Evolutionary conservation across 768 basidiomycete species (phyloP), one percentile per base, ranked within the genome.

Genomic region (Tricholoma bakamatsutake): DNA sequence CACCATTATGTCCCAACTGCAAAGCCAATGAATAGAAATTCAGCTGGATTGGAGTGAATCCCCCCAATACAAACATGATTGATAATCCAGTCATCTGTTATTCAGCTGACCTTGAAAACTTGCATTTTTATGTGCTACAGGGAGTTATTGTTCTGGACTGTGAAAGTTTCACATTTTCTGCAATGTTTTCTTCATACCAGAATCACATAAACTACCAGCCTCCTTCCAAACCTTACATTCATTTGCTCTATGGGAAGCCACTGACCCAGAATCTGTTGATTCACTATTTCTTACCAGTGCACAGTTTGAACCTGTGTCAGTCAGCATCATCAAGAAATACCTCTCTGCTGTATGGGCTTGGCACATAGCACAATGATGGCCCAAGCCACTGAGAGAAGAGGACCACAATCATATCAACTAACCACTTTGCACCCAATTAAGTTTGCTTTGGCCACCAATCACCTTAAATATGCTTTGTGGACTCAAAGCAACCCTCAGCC

Each of bases 11-110:
- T 1, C 69, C 67, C 2, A 39, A 35, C 24, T 67, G 69, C 50
- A 40, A 30, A 9, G 66, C 69, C 5, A 49, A 52, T 11, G 59
- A 69, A 45, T 55, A 64, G 5, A 61, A 68, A 33, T 65, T 67
- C 56, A 70, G n/a, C n/a, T n/a, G n/a, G n/a, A n/a, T n/a, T n/a
- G n/a, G n/a, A n/a, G n/a, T n/a, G n/a, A n/a, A n/a, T 52, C 48
- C 54, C 0, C 65, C 73, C 0, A 68, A 67, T 1, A 50, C 60
- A 0, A 49, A 58, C 43, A 5, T n/a, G n/a, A 54, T 54, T n/a
- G 42, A 46, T 33, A 24, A 54, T 27, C 53, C 53, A 45, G 24
- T 54, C 21, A 24, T 24, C 33, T 4, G 5, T 34, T 34, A 34
- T 34, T 12, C 5, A 34, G 33, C 33, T 4, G 17, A 43, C 30